These are phyloP conservation scores for Aspergillus calidoustus DNA, from an alignment of 2,329 filamentous ascomycete species.

Conservation along the genomic window DNA sequence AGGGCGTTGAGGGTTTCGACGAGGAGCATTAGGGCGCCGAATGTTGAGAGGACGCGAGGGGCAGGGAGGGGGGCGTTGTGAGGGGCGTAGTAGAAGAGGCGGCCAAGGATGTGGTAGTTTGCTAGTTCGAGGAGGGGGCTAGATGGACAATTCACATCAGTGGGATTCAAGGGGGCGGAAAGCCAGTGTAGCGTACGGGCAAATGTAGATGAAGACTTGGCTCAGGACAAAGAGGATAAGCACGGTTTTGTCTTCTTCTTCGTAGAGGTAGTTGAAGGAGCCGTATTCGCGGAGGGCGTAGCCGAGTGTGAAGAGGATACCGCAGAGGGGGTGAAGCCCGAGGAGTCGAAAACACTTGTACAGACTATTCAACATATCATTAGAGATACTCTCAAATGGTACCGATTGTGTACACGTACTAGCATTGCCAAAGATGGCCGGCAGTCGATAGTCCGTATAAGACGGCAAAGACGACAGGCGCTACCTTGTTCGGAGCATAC, in stretches of 20 bases:
- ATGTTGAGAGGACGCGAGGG: constrained; percentile 52
- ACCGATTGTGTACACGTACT: background rate
- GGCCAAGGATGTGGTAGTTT: constrained; percentile 66
- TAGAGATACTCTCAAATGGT: background rate
- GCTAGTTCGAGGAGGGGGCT: constrained; percentile 65
- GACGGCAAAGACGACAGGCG: background rate
- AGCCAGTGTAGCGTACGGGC: constrained; percentile 45
- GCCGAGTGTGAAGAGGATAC: constrained; percentile 59
- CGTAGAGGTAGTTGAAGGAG: constrained; percentile 54
- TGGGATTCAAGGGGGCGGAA: constrained; percentile 21
- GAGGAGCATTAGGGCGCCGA: constrained; percentile 52
- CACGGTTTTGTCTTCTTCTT: constrained; percentile 24
- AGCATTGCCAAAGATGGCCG: background rate
- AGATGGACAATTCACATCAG: constrained; percentile 17
- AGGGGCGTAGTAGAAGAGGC: constrained; percentile 65
- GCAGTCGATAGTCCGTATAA: background rate
- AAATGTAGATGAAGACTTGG: constrained; percentile 44
- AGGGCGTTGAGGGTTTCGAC: constrained; percentile 45
- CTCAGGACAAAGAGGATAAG: constrained; percentile 31
- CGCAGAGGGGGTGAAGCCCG: constrained; percentile 59
- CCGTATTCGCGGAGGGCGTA: constrained; percentile 61
- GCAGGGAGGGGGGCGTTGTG: constrained; percentile 60
- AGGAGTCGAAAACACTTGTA: constrained; percentile 24
- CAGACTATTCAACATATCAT: background rate
- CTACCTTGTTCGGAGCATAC: background rate